Conservation (phyloP, 2,329 filamentous ascomycete species). For the Aspergillus neotritici region DNA sequence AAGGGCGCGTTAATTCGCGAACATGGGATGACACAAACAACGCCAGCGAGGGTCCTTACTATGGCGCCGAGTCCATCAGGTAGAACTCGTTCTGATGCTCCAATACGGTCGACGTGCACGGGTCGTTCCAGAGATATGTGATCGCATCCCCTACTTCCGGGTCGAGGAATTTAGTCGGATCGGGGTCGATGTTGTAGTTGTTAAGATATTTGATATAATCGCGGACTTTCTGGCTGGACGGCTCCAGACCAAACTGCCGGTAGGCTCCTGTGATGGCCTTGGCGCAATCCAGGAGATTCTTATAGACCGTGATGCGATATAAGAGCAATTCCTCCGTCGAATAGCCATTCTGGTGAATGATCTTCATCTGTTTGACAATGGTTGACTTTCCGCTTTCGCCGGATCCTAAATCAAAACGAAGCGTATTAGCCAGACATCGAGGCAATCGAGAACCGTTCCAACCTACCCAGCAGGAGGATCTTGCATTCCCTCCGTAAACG, state of each 20-base stretch:
- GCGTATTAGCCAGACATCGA: slow-evolving; percentile 6
- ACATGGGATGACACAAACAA: slow-evolving; percentile 11
- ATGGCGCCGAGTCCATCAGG: slow-evolving; percentile 97
- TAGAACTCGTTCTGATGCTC: slow-evolving; percentile 98
- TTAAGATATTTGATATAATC: slow-evolving; percentile 73
- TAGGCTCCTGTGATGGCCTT: slow-evolving; percentile 89
- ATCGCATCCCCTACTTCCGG: slow-evolving; percentile 75
- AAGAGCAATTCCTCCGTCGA: slow-evolving; percentile 87
- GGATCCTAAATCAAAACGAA: slow-evolving; percentile 59
- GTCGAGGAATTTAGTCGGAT: slow-evolving; percentile 80
- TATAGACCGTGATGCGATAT: slow-evolving; percentile 95
- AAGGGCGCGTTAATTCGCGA: slow-evolving; percentile 15
- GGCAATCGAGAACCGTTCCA: background rate
- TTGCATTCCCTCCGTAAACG: slow-evolving; percentile 96
- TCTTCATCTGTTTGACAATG: slow-evolving; percentile 99
- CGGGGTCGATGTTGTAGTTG: slow-evolving; percentile 84
- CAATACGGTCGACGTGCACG: slow-evolving; percentile 73
- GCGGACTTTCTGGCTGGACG: slow-evolving; percentile 64
- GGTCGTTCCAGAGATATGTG: slow-evolving; percentile 83
- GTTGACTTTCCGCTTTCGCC: slow-evolving; percentile 99
- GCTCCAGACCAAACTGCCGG: slow-evolving; percentile 82
- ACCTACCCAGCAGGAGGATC: slow-evolving; percentile 79
- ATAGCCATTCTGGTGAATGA: slow-evolving; percentile 98
- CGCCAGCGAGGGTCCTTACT: slow-evolving; percentile 56
- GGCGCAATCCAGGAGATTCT: slow-evolving; percentile 94